These are phyloP conservation scores for Galerina sulciceps DNA, from an alignment of 768 basidiomycete genomes.

Conservation along the genomic window DNA sequence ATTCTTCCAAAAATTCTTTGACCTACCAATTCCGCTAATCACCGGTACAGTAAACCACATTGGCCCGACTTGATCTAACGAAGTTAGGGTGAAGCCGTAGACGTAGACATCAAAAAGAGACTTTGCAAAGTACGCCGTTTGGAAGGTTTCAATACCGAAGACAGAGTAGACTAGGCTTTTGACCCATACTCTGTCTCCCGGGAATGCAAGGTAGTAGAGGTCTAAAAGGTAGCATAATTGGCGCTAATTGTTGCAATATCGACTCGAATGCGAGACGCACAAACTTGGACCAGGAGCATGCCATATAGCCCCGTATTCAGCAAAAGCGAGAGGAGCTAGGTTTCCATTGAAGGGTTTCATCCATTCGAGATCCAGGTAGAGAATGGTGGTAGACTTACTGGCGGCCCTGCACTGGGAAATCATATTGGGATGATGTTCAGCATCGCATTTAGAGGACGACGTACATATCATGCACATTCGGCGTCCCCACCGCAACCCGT, in stretches of 20 bases:
- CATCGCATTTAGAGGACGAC: too few relatives aligned
- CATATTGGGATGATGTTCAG: too few relatives aligned
- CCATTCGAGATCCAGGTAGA: too few relatives aligned
- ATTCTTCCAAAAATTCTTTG: too few relatives aligned
- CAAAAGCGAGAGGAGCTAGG: background rate
- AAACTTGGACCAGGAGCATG: background rate
- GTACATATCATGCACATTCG: too few relatives aligned
- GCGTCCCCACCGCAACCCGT: too few relatives aligned
- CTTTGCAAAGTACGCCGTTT: background rate
- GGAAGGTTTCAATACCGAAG: conserved; percentile 1
- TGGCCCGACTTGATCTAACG: background rate
- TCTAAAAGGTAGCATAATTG: background rate
- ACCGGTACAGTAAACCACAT: conserved; percentile 1
- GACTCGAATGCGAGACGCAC: background rate
- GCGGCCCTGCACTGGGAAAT: background rate
- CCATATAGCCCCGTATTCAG: conserved; percentile 1
- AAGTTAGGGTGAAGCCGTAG: background rate
- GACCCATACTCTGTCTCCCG: background rate
- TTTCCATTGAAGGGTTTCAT: background rate
- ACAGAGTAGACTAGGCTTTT: background rate
- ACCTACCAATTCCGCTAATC: background rate
- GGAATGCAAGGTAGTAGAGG: background rate
- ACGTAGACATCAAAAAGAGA: background rate
- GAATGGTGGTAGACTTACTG: background rate
- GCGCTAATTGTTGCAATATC: background rate